Percentiles rank a stretch among this genome's conserved stretches.
phyloP scores from a whole-genome alignment of 345 rosid species.

The Euphorbia tirucalli region DNA sequence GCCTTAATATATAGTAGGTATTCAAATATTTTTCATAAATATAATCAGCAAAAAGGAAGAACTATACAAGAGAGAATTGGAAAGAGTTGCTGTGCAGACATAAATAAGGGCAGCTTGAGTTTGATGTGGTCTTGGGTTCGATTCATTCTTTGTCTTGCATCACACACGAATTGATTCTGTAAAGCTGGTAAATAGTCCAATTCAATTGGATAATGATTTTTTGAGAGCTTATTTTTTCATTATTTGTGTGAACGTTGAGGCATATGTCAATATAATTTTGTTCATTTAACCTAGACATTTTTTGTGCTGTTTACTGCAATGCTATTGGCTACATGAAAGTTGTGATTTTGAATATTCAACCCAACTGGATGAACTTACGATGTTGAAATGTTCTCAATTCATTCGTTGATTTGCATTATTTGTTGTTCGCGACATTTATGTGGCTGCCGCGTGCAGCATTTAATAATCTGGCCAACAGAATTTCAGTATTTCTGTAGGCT shows the following conservation, averaged over 20 bases:
- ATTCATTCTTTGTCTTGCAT: slow-evolving; percentile 11
- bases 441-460: not conserved
- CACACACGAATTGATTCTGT: slow-evolving; percentile 19
- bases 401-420: not conserved
- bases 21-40: slow-evolving; percentile 12
- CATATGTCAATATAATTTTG: slow-evolving; percentile 2
- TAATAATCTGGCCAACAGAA: not conserved
- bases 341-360: not conserved
- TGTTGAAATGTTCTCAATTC: not conserved
- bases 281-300: not conserved
- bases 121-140: slow-evolving; percentile 15
- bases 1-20: not conserved
- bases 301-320: not conserved
- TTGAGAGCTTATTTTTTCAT: not conserved
- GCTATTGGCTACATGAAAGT: not conserved
- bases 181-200: slow-evolving; percentile 25
- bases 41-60: slow-evolving; percentile 6
- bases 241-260: not conserved
- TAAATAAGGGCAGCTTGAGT: slow-evolving; percentile 25
- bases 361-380: not conserved
- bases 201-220: slow-evolving; percentile 18
- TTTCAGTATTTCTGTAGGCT: too few relatives aligned
- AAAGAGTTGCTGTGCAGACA: slow-evolving; percentile 16
- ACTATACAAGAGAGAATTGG: slow-evolving; percentile 18
- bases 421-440: not conserved